Base-by-base conservation (phyloP, 139 green algal genomes). In the Chlorella sorokiniana region DNA sequence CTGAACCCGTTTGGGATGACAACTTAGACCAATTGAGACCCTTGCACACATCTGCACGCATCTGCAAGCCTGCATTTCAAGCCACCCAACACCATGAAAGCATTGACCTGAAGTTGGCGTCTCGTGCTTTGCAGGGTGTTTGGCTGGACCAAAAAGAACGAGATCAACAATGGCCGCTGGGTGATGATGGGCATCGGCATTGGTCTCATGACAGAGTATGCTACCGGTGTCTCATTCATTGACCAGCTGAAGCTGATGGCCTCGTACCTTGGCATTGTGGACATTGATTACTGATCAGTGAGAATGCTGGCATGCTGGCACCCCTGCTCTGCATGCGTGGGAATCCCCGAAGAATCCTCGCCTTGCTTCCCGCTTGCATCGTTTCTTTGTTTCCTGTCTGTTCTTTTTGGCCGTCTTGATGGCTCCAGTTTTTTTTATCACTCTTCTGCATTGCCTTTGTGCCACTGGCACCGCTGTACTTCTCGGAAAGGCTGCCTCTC, bases 141-240 rank as follows among this genome's bases (percentile, higher is more conserved):
- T 81, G 96, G 96, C 11, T 99, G 93, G 91, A 98, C 95, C 0
- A 80, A 61, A 5, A 91, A 93, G 71, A 97, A 97, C 45, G 96
- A 99, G 83, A 97, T 98, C 37, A 86, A 64, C 77, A 99, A 99
- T 79, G 96, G 96, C 0, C 92, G 96, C 22, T 99, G 96, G 96
- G 94, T 97, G 3, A 99, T 99, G 96, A 97, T 99, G 86, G 96
- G 96, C 2, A 84, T 98, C 5, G 79, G 86, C 2, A 91, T 99
- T 8, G 96, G 96, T 31, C 83, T 98, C 76, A 83, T 99, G 61
- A 99, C 96, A 11, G 96, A 99, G 91, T 98, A 97, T 77, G 94
- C 96, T 0, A 99, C 96, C 4, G 96, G 96, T 5, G 94, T 97
- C 22, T 88, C 94, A 81, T 98, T 99, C 85, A 82, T 90, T 4